These are phyloP conservation scores for Quercus lobata DNA, from an alignment of 331 rosid species.

Conservation along the genomic window DNA sequence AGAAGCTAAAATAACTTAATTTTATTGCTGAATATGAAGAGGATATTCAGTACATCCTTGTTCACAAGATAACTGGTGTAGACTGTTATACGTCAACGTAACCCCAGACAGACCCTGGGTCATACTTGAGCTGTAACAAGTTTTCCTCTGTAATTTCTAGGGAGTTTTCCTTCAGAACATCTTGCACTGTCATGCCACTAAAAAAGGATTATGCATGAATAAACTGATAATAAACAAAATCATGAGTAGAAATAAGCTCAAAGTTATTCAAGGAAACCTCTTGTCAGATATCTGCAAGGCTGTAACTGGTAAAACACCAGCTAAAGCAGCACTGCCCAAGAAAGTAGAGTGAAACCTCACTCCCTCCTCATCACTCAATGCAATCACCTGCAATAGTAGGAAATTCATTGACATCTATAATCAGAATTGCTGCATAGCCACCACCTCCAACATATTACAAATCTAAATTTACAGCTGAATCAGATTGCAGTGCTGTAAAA, in stretches of 20 bases:
- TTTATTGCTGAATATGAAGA: background rate
- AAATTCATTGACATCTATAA: conserved; percentile 1
- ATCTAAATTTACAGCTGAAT: background rate
- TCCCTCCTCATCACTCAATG: conserved; percentile 97
- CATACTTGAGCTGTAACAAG: conserved; percentile 72
- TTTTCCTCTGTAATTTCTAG: conserved; percentile 54
- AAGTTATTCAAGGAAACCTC: no score
- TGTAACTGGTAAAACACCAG: conserved; percentile 45
- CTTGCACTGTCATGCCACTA: no score
- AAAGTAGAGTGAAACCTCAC: conserved; percentile 94
- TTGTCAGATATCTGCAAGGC: no score
- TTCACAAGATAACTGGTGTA: background rate
- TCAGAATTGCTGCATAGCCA: conserved; percentile 1
- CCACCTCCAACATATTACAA: background rate
- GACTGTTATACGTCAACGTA: conserved; percentile 69
- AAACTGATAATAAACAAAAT: no score
- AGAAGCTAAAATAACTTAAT: background rate
- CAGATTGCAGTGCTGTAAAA: background rate
- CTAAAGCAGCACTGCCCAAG: conserved; percentile 87
- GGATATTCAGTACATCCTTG: background rate
- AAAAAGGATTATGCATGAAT: no score
- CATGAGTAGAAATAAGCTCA: no score
- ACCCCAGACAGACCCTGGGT: conserved; percentile 81
- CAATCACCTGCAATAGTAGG: conserved; percentile 60
- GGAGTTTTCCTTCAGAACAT: conserved; percentile 52